phyloP scores from a whole-genome alignment of 1,139 yeast genomes.

The Geotrichum aggregatum region DNA sequence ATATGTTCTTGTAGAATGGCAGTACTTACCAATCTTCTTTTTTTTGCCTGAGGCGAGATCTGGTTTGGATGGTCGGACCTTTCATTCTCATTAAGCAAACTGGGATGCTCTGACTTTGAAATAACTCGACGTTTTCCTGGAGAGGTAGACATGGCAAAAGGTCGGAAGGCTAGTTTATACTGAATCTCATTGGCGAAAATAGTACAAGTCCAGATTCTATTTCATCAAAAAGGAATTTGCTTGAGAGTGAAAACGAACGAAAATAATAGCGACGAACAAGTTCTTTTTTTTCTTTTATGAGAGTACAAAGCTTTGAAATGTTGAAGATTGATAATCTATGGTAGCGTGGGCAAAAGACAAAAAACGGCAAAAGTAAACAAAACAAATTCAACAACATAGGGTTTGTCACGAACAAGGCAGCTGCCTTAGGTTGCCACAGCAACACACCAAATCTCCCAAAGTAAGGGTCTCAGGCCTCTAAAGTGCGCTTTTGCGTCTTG shows the following conservation, averaged over 20 bases:
- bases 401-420: not conserved
- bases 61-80: not conserved
- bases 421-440: not conserved
- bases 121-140: slow-evolving; percentile 11
- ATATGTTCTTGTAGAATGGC: too few relatives aligned
- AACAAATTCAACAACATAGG: not conserved
- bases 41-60: slow-evolving; percentile 4
- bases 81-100: not conserved
- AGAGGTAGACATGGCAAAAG: slow-evolving; percentile 5
- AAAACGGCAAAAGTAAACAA: not conserved
- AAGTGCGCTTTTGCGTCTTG: too few relatives aligned
- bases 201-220: not conserved
- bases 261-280: not conserved
- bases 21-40: slow-evolving; percentile 4
- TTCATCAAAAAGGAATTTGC: not conserved
- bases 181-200: not conserved
- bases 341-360: not conserved
- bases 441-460: too few relatives aligned
- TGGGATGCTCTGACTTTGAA: slow-evolving; percentile 5
- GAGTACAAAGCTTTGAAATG: not conserved
- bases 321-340: not conserved
- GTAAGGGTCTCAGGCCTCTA: too few relatives aligned
- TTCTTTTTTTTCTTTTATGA: not conserved
- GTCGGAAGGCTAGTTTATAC: not conserved
- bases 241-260: not conserved